Conservation (phyloP, 129 eudicot species). For the Saussurea involucrata region DNA sequence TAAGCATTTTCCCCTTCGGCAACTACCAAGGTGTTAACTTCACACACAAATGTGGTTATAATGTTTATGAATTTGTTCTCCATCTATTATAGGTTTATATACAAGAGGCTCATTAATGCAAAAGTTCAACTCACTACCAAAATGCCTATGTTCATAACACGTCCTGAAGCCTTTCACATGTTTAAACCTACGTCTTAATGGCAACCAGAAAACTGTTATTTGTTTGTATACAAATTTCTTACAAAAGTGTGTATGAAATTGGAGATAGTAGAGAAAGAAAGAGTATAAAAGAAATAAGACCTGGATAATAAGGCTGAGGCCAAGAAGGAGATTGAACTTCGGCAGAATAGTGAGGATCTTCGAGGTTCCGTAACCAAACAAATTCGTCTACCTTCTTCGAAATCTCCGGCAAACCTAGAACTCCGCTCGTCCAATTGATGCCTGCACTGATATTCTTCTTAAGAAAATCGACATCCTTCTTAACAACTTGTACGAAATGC, state of each 20-base stretch:
- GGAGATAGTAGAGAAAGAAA: background rate
- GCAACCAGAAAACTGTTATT: background rate
- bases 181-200: background rate
- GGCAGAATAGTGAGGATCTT: slow-evolving; percentile 42
- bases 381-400: slow-evolving; percentile 66
- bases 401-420: slow-evolving; percentile 51
- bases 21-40: background rate
- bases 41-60: background rate
- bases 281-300: slow-evolving; percentile 18
- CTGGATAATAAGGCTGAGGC: slow-evolving; percentile 93
- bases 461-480: slow-evolving; percentile 62
- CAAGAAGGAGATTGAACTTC: slow-evolving; percentile 43
- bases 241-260: background rate
- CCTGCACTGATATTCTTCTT: slow-evolving; percentile 51
- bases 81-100: background rate
- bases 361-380: slow-evolving; percentile 76
- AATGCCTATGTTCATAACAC: background rate
- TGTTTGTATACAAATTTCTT: background rate
- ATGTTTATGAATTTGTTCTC: background rate
- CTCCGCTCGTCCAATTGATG: slow-evolving; percentile 62
- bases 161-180: background rate
- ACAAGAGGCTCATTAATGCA: background rate
- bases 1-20: slow-evolving; percentile 8
- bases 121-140: background rate
- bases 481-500: slow-evolving; percentile 51